phyloP scores from a whole-genome alignment of 2,329 filamentous ascomycete genomes.

The Chaetomiaceae sp. region DNA sequence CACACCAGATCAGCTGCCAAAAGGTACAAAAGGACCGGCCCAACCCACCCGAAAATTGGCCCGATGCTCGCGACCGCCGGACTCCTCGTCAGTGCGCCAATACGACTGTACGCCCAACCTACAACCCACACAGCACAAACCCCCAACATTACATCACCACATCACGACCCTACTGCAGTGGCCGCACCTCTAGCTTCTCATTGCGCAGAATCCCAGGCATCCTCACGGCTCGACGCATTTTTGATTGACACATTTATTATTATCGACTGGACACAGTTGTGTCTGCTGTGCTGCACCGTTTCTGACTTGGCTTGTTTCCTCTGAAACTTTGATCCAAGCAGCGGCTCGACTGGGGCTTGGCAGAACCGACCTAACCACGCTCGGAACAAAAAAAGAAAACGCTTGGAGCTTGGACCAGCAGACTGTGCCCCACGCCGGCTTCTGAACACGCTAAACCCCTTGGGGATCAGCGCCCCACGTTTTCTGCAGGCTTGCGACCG shows the following conservation, averaged over 20 bases:
- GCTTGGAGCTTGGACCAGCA: conserved; percentile 9
- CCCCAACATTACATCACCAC: conserved; percentile 19
- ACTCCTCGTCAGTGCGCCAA: conserved; percentile 7
- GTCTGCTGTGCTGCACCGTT: not conserved
- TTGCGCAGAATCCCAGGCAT: not conserved
- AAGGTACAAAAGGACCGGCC: conserved; percentile 36
- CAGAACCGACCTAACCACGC: not conserved
- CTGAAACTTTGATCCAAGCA: not conserved
- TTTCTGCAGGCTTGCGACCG: conserved; percentile 3
- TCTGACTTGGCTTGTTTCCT: not conserved
- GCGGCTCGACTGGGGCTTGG: not conserved
- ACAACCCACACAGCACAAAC: no score
- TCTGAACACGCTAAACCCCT: not conserved
- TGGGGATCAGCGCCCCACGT: conserved; percentile 3
- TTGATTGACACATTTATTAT: not conserved
- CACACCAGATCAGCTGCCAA: conserved; percentile 6
- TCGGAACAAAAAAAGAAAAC: not conserved
- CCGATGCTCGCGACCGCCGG: conserved; percentile 18
- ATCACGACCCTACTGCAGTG: not conserved
- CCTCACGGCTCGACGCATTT: not conserved
- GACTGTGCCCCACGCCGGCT: conserved; percentile 5
- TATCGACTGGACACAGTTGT: no score
- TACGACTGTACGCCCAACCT: not conserved
- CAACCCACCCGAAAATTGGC: conserved; percentile 31
- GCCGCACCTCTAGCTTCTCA: not conserved